Evolutionary conservation across 805 yeast species (phyloP), one percentile per base, ranked within the genome.

Genomic region (Clavispora carvajalis): DNA sequence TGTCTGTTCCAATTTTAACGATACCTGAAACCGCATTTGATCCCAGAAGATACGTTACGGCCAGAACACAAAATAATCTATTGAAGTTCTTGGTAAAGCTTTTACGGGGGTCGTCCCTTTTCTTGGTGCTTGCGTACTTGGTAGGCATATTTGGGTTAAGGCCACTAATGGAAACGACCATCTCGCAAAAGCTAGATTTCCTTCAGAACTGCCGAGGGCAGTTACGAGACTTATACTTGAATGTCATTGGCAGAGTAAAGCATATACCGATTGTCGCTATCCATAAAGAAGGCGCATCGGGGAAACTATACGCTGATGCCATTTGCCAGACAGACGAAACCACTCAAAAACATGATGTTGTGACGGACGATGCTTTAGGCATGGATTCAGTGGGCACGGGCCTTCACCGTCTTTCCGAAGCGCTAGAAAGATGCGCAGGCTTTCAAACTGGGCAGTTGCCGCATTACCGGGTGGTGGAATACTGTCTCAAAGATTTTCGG

Each of bases 11-110:
- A 1, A 46, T 58, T 18, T 52, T 68, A 22, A 64, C 73, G 3
- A 65, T 69, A 1, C 72, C 74, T 3, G 74, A 69, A 41, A 36
- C 65, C 2, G 65, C 73, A 0, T 69, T 58, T 45, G 67, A 69
- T 38, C 57, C 66, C 3, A 47, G 49, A 13, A 45, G 52, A 5
- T 65, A 58, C 37, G 38, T 48, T 5, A 34, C 51, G 1, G 22
- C 16, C 11, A 47, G 53, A 10, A 44, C 55, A 9, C 45, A 45
- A 26, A 59, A 69, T 11, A 48, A 48, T n/a, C 33, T 60, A 11
- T 44, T 58, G 11, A 45, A 39, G 28, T 69, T 56, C 40, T 36
- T 69, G 11, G 39, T 67, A 17, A 50, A 44, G 26, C 54, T 69
- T 19, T 60, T 69, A 9, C 53, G 60, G 38, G 62, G 67, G 4